Base-by-base conservation (phyloP, 208 protist species). In the Crithidia brevicula region DNA sequence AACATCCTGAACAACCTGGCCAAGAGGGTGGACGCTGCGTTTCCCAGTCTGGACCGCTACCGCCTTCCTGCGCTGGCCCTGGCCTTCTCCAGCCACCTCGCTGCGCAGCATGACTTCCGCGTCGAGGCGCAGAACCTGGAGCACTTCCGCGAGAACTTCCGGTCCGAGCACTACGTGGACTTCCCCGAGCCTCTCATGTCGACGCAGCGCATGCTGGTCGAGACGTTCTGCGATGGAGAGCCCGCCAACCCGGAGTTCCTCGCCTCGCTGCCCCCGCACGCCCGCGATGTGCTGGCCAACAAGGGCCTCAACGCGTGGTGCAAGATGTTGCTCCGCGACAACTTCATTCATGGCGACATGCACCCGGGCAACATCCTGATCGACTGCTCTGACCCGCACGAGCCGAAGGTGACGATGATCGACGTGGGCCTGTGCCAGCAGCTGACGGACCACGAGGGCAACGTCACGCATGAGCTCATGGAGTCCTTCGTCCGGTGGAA, bases 321-420 rank as follows among this genome's bases (percentile, higher is more conserved):
- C 72, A 89, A 97, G 71, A 96, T 96, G 91, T 66, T 97, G 11
- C 74, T 97, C 45, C 86, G 84, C 27, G 93, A 97, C 66, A 94
- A 95, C 79, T 97, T 96, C 67, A 91, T 96, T 16, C 93, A 97
- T 74, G 93, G 91, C 11, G 93, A 97, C 53, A 94, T 97, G 91
- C 93, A 97, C 72, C 93, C 93, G 4, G 93, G 93, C 47, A 97
- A 97, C 77, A 95, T 97, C 46, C 67, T 97, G 23, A 95, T 97
- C 53, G 88, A 96, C 66, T 78, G 68, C 53, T 77, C 79, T 25
- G 83, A 96, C 64, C 74, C 79, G 30, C 88, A 94, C 66, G 72
- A 87, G 20, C 92, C 92, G 42, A 79, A 56, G 54, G 81, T 96
- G 11, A 91, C 85, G 16, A 80, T 97, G 51, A 95, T 97, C 51